Conservation (phyloP, 805 yeast species). For the Metschnikowia picachoensis region DNA sequence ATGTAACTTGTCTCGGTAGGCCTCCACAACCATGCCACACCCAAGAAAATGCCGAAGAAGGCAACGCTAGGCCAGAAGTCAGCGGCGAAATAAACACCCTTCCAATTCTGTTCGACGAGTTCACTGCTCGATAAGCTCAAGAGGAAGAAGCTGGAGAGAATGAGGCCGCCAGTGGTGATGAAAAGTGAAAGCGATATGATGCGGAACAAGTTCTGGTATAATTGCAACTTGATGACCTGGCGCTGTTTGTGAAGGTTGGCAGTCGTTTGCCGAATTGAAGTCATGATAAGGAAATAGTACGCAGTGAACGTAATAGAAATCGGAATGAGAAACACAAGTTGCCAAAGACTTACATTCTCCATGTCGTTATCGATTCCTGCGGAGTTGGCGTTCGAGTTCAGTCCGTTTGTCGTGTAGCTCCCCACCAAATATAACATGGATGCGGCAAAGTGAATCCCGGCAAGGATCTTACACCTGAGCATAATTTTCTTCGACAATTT, state of each 20-base stretch:
- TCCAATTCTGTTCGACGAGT: constrained; percentile 86
- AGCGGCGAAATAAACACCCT: constrained; percentile 77
- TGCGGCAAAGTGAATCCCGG: constrained; percentile 36
- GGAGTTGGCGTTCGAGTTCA: constrained; percentile 22
- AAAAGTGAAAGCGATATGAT: constrained; percentile 71
- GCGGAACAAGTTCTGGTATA: constrained; percentile 77
- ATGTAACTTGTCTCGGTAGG: constrained; percentile 94
- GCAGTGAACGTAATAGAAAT: constrained; percentile 61
- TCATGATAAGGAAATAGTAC: constrained; percentile 72
- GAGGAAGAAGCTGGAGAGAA: constrained; percentile 64
- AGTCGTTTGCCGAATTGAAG: constrained; percentile 72
- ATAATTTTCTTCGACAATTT: constrained; percentile 71
- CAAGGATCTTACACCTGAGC: constrained; percentile 51
- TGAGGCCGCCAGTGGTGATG: constrained; percentile 64
- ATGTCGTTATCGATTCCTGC: constrained; percentile 55
- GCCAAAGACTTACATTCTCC: constrained; percentile 46
- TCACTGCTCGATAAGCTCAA: constrained; percentile 73
- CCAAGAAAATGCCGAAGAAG: constrained; percentile 77
- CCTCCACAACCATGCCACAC: constrained; percentile 91
- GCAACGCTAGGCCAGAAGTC: constrained; percentile 96
- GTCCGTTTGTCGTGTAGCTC: constrained; percentile 29
- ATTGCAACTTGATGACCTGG: constrained; percentile 83
- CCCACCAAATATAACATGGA: constrained; percentile 33
- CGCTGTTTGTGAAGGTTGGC: constrained; percentile 74
- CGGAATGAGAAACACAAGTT: constrained; percentile 66